Evolutionary conservation across 2,329 filamentous ascomycete species (phyloP).

Genomic region (Aspergillus sp.): DNA sequence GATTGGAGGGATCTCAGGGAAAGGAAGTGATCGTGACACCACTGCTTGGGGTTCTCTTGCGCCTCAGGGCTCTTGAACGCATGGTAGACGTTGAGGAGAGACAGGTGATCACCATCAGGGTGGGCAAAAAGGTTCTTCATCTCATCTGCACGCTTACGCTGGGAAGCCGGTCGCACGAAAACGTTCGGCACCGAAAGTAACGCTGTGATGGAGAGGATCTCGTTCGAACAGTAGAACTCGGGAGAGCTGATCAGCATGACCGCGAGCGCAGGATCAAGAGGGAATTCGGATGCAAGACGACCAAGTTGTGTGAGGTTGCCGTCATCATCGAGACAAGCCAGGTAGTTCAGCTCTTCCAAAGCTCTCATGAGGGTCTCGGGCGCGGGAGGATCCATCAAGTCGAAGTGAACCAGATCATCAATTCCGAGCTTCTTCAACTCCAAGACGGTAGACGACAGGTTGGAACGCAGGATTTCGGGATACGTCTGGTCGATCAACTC

Average conservation of each 20-base stretch:
- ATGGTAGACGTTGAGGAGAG: constrained; percentile 95
- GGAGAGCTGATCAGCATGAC: constrained; percentile 98
- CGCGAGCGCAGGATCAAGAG: constrained; percentile 86
- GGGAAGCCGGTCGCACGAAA: constrained; percentile 81
- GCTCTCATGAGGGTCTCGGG: constrained; percentile 98
- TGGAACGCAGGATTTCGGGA: constrained; percentile 91
- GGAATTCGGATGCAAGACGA: constrained; percentile 87
- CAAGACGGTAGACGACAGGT: constrained; percentile 89
- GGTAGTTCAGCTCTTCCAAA: constrained; percentile 94
- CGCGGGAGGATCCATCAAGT: constrained; percentile 96
- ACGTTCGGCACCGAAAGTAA: constrained; percentile 92
- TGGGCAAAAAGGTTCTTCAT: constrained; percentile 96
- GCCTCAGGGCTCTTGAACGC: constrained; percentile 80
- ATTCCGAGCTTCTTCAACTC: constrained; percentile 97
- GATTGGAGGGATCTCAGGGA: constrained; percentile 84
- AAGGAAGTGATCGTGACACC: constrained; percentile 97
- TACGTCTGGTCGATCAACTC: constrained; percentile 97
- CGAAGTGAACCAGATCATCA: constrained; percentile 94
- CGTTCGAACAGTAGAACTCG: constrained; percentile 98
- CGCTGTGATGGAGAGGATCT: constrained; percentile 92
- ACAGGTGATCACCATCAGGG: constrained; percentile 90
- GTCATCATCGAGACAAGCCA: constrained; percentile 94
- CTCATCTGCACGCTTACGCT: constrained; percentile 88
- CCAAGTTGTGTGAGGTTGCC: constrained; percentile 87
- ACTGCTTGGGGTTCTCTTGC: constrained; percentile 74